Conservation (phyloP, 1,284 basidiomycete genomes). For the Melampsora allii-populina region DNA sequence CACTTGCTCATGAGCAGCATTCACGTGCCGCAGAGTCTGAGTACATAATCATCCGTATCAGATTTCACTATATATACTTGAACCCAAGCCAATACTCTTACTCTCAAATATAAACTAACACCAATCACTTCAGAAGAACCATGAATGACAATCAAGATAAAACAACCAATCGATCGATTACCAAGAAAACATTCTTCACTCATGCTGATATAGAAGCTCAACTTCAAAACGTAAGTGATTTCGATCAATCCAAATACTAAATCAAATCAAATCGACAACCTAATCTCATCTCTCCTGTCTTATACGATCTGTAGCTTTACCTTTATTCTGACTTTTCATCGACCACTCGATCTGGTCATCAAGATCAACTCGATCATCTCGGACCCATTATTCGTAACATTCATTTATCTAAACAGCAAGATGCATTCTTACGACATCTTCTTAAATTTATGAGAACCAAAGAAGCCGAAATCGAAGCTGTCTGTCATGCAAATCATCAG, state of each 20-base stretch:
- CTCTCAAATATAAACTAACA: too few relatives aligned
- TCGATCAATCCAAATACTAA: neutral
- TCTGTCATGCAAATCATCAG: slow-evolving; percentile 94
- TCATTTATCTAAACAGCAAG: slow-evolving; percentile 82
- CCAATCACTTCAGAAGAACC: too few relatives aligned
- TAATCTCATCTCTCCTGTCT: neutral
- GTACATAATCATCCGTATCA: too few relatives aligned
- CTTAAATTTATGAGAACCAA: slow-evolving; percentile 85
- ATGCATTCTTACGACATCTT: slow-evolving; percentile 80
- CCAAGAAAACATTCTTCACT: slow-evolving; percentile 30
- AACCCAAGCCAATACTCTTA: too few relatives aligned
- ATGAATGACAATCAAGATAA: too few relatives aligned
- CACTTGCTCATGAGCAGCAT: too few relatives aligned
- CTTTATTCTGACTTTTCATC: slow-evolving; percentile 15
- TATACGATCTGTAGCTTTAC: slow-evolving; percentile 8
- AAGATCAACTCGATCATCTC: slow-evolving; percentile 53
- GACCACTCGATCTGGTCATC: slow-evolving; percentile 42
- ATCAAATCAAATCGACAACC: neutral
- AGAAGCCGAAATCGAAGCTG: slow-evolving; percentile 91
- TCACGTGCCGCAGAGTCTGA: too few relatives aligned
- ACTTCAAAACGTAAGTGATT: slow-evolving; percentile 20
- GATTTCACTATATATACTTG: too few relatives aligned
- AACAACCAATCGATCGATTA: neutral
- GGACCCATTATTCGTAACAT: slow-evolving; percentile 58
- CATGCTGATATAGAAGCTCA: slow-evolving; percentile 38